These are phyloP conservation scores for Rhizopus arrhizus DNA, from an alignment of 371 early-diverging fungal species.

Conservation along the genomic window DNA sequence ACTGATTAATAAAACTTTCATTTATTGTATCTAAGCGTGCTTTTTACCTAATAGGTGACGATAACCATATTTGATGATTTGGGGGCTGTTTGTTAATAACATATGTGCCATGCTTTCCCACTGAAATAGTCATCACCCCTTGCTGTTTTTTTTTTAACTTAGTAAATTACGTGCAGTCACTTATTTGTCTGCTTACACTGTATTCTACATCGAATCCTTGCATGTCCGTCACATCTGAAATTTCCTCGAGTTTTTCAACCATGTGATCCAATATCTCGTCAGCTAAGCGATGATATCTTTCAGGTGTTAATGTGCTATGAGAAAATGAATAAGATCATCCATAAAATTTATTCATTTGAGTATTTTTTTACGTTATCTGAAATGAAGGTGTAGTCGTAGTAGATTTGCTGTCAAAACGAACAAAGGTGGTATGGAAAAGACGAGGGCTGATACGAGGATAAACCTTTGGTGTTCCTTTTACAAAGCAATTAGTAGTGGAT, in stretches of 20 bases:
- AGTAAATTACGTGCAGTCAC: no score
- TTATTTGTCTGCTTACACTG: slow-evolving; percentile 55
- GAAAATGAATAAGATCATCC: no score
- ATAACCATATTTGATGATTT: slow-evolving; percentile 97
- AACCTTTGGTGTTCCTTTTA: not conserved
- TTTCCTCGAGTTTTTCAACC: slow-evolving; percentile 73
- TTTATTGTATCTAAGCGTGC: not conserved
- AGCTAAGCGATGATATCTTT: slow-evolving; percentile 72
- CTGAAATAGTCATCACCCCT: slow-evolving; percentile 89
- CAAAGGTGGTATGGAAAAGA: not conserved
- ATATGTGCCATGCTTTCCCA: slow-evolving; percentile 89
- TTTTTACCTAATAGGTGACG: slow-evolving; percentile 83
- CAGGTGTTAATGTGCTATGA: slow-evolving; percentile 53
- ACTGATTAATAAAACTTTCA: slow-evolving; percentile 17
- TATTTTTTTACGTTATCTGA: not conserved
- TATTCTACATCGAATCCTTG: slow-evolving; percentile 85
- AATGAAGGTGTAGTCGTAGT: not conserved
- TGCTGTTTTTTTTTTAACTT: slow-evolving; percentile 26
- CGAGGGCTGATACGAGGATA: not conserved
- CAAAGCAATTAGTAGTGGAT: not conserved
- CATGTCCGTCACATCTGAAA: slow-evolving; percentile 73
- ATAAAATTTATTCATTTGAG: no score
- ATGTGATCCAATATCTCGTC: slow-evolving; percentile 73
- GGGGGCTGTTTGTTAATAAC: slow-evolving; percentile 99
- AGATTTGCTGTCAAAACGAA: not conserved